These are phyloP conservation scores for Phytomonas sp. DNA, from an alignment of 208 protist species.

Conservation along the genomic window DNA sequence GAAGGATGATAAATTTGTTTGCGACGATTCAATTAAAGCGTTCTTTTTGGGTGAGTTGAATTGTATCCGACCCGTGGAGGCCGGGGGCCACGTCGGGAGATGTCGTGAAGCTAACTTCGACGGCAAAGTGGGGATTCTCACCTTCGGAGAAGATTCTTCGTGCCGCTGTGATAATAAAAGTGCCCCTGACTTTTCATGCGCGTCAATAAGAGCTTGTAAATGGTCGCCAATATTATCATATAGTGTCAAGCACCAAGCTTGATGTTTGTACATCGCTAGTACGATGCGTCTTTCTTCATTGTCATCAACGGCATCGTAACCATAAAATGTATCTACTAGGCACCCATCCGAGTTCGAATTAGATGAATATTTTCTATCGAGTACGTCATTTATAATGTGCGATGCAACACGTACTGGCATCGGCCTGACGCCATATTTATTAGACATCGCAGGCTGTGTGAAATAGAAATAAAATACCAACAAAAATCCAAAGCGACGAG, in stretches of 20 bases:
- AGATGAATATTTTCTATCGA: neutral
- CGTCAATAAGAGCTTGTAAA: neutral
- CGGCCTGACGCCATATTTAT: neutral
- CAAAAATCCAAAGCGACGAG: conserved; percentile 55
- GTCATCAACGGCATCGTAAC: neutral
- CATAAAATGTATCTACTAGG: neutral
- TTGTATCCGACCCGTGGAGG: neutral
- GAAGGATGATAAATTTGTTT: neutral
- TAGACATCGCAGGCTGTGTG: conserved; percentile 37
- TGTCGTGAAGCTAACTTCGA: neutral
- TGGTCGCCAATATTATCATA: neutral
- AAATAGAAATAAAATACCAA: conserved; percentile 46
- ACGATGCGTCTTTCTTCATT: neutral
- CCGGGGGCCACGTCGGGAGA: neutral
- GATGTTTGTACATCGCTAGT: neutral
- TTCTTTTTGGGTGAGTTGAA: neutral
- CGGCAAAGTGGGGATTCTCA: neutral
- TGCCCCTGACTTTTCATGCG: neutral
- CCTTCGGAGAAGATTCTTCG: neutral
- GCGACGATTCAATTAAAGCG: neutral
- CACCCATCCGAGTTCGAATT: neutral
- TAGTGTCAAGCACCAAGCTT: neutral
- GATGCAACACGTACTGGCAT: conserved; percentile 1
- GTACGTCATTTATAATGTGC: conserved; percentile 8
- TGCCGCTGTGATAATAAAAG: neutral